Evolutionary conservation across 345 rosid species (phyloP).

Genomic region (Cardamine chenopodiifolia): DNA sequence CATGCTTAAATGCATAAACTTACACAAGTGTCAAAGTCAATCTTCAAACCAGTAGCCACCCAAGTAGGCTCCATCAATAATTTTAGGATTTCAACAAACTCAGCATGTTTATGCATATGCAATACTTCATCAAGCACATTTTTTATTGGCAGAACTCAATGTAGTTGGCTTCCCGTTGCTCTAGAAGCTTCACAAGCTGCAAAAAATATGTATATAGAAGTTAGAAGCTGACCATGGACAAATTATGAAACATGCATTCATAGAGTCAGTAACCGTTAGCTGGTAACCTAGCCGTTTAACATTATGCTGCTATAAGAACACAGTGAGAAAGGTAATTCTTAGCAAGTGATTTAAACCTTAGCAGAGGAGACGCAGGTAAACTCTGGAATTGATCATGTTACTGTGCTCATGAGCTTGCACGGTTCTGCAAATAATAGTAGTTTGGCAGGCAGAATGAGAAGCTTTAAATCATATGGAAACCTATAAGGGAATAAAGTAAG

Average conservation of each 20-base stretch:
- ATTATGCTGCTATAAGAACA: not conserved
- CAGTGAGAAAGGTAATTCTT: not conserved
- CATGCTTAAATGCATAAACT: constrained; percentile 25
- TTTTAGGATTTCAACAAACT: constrained; percentile 70
- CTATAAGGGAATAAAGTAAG: not conserved
- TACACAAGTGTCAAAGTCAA: constrained; percentile 78
- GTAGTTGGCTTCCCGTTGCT: constrained; percentile 89
- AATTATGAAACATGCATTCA: not conserved
- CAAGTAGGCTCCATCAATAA: constrained; percentile 89
- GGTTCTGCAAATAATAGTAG: constrained; percentile 57
- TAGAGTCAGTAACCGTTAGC: too few species aligned
- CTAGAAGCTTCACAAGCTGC: constrained; percentile 98
- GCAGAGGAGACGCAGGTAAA: constrained; percentile 89
- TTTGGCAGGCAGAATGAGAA: constrained; percentile 19
- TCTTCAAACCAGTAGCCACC: constrained; percentile 93
- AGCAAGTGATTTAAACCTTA: constrained; percentile 59
- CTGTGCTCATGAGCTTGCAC: constrained; percentile 80
- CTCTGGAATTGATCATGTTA: constrained; percentile 83
- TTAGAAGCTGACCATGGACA: constrained; percentile 28
- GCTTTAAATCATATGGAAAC: not conserved
- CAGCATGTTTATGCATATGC: constrained; percentile 62
- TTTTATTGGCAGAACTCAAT: constrained; percentile 85
- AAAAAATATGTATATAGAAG: constrained; percentile 22
- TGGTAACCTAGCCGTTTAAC: too few species aligned
- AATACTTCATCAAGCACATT: constrained; percentile 79